These are phyloP conservation scores for Lentinus tigrinus DNA, from an alignment of 768 basidiomycete species.

Conservation along the genomic window DNA sequence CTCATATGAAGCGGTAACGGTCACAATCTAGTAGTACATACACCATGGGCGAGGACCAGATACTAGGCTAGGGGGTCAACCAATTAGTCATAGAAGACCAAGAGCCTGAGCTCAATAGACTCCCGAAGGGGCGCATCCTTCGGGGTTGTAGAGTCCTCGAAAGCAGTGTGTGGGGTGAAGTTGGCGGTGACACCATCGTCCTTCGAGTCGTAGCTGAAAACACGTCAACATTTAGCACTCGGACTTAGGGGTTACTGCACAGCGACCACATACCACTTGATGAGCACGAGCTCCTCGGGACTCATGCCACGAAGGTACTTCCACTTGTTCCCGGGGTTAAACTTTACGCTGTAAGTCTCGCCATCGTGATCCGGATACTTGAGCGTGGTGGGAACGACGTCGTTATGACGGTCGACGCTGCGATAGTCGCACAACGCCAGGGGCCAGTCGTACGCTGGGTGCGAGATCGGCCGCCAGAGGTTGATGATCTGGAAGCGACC, in stretches of 20 bases:
- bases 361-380: conserved; percentile 43
- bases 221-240: neutral
- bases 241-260: neutral
- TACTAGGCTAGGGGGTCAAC: neutral
- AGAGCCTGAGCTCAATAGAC: conserved; percentile 60
- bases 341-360: conserved; percentile 41
- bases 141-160: conserved; percentile 54
- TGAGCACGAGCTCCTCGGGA: conserved; percentile 45
- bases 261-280: conserved; percentile 42
- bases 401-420: conserved; percentile 36
- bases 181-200: conserved; percentile 45
- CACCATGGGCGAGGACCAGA: neutral
- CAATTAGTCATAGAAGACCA: conserved; percentile 60
- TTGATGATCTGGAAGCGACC: conserved; percentile 54
- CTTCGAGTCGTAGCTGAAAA: conserved; percentile 33
- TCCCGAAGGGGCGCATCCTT: conserved; percentile 47
- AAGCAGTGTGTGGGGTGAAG: conserved; percentile 65
- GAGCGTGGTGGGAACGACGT: conserved; percentile 39
- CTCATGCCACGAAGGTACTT: conserved; percentile 44
- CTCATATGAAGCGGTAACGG: too few species aligned
- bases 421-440: conserved; percentile 49
- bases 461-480: conserved; percentile 51
- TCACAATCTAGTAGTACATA: neutral
- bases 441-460: conserved; percentile 47
- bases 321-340: conserved; percentile 42